Percentiles rank a stretch among this genome's conserved stretches.
These are phyloP conservation scores for Mikania micrantha DNA, from an alignment of 129 eudicot species.

Conservation along the genomic window DNA sequence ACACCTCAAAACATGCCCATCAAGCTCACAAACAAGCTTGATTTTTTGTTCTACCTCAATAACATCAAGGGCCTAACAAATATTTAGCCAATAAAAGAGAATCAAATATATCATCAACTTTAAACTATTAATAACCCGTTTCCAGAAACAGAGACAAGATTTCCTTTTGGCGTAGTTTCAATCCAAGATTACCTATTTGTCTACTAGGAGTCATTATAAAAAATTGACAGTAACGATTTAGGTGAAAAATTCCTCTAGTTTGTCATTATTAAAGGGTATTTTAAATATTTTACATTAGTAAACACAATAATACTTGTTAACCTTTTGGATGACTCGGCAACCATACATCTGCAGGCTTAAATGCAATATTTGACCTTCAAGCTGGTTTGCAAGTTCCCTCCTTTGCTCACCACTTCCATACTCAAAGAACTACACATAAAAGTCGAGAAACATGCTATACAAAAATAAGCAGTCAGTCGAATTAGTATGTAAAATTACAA, in stretches of 20 bases:
- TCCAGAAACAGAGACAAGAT: background rate
- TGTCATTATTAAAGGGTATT: background rate
- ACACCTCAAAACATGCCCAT: slow-evolving; percentile 75
- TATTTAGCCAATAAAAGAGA: background rate
- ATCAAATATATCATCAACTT: background rate
- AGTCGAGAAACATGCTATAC: background rate
- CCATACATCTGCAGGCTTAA: slow-evolving; percentile 92
- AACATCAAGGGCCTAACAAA: slow-evolving; percentile 70
- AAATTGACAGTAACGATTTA: background rate
- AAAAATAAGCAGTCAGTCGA: background rate
- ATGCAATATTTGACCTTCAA: slow-evolving; percentile 54
- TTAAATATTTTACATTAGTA: background rate
- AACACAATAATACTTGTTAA: slow-evolving; percentile 2
- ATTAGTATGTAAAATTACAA: background rate
- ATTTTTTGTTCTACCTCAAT: slow-evolving; percentile 68
- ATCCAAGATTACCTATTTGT: background rate
- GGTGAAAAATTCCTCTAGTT: background rate
- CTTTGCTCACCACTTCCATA: slow-evolving; percentile 69
- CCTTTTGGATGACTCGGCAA: slow-evolving; percentile 96
- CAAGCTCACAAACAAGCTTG: slow-evolving; percentile 64
- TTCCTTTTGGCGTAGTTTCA: background rate
- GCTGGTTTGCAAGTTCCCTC: slow-evolving; percentile 58
- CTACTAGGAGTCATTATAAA: background rate
- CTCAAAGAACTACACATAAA: slow-evolving; percentile 56
- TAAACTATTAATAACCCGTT: background rate